Evolutionary conservation across 2,329 filamentous ascomycete genomes (phyloP), one percentile per base, ranked within the genome.

Genomic region (Dactylellina leptospora): DNA sequence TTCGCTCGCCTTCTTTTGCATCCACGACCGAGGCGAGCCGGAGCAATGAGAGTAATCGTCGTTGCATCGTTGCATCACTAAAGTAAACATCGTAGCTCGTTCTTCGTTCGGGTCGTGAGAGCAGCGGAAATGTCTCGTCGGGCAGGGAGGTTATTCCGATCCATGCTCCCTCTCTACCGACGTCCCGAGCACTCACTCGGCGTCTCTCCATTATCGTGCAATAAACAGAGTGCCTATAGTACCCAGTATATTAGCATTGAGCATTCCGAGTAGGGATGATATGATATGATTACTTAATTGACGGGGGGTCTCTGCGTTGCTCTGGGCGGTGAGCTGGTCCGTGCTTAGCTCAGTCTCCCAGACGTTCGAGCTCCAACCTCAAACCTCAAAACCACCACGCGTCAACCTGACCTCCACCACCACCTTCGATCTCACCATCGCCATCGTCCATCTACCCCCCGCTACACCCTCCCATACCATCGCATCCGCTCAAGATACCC

Each of bases 91-190:
- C 38, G 4, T 9, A 10, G 8, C 4, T n/a, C 38, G 8, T 42
- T 8, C 38, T n/a, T n/a, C 9, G 38, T 42, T n/a, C 47, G 47
- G 33, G 47, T 4, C 9, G 47, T 51, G n/a, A n/a, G n/a, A n/a
- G n/a, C n/a, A n/a, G n/a, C n/a, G n/a, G n/a, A n/a, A n/a, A n/a
- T n/a, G n/a, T 50, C 48, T 63, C 59, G 53, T 51, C 13, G 18
- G 30, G 5, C 33, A 40, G 50, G 18, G 22, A 33, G 25, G 51
- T 23, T 30, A 28, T 62, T 58, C 66, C 66, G 66, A 71, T 71
- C 66, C 66, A 44, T 50, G 66, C 22, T 54, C 47, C 23, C 27
- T 25, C 38, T 56, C 50, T 38, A 25, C 58, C 66, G 58, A 55
- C 13, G 47, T 28, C 51, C 66, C 56, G 58, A 58, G n/a, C n/a